Evolutionary conservation across 2,329 filamentous ascomycete species (phyloP).

Genomic region (Ophiocordyceps unilateralis): DNA sequence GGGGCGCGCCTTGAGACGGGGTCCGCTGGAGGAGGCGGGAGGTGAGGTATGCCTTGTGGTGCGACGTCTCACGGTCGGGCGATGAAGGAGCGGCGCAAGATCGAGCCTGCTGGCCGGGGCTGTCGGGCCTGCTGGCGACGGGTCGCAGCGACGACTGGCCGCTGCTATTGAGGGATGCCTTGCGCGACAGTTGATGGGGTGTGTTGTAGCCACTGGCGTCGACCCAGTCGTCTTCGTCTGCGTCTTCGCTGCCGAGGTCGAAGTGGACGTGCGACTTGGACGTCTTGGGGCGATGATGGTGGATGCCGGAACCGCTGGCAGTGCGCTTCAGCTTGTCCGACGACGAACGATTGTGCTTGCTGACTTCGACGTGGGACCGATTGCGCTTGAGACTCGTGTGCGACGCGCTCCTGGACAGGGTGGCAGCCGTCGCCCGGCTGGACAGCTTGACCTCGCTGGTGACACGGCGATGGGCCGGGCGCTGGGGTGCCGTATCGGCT

Average conservation of each 20-base stretch:
- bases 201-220: constrained; percentile 48
- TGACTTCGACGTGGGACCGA: constrained; percentile 38
- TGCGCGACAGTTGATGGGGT: constrained; percentile 31
- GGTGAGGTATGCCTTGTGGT: constrained; percentile 49
- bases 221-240: constrained; percentile 41
- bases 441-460: constrained; percentile 33
- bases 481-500: constrained; percentile 8
- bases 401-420: constrained; percentile 36
- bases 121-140: constrained; percentile 15
- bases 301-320: constrained; percentile 30
- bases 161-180: constrained; percentile 31
- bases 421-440: constrained; percentile 23
- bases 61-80: constrained; percentile 23
- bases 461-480: constrained; percentile 26
- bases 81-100: constrained; percentile 6
- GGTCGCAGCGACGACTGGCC: constrained; percentile 28
- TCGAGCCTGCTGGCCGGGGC: constrained; percentile 11
- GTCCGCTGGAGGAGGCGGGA: constrained; percentile 48
- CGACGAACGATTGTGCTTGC: constrained; percentile 31
- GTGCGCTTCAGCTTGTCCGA: constrained; percentile 34
- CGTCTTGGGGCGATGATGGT: constrained; percentile 20
- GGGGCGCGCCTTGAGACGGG: constrained; percentile 42
- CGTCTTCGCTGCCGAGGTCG: constrained; percentile 36
- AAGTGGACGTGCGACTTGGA: constrained; percentile 41
- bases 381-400: constrained; percentile 41